phyloP scores from a whole-genome alignment of 352 stramenopile genomes.

The Phytophthora hybrid region DNA sequence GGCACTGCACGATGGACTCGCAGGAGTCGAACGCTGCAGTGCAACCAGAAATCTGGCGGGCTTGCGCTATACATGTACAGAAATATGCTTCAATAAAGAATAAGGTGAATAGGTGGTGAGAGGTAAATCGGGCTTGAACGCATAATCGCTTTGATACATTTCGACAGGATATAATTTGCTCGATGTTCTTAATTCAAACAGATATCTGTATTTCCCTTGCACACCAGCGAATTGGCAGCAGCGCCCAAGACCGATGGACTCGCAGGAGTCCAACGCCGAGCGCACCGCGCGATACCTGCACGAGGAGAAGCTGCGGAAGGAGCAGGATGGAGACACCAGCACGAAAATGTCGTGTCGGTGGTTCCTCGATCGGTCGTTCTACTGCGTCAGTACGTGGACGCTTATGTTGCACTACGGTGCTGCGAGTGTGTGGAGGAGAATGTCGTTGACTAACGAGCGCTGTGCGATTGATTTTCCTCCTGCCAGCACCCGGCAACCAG shows the following conservation, averaged over 20 bases:
- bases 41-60: too few relatives aligned
- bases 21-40: too few relatives aligned
- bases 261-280: slow-evolving; percentile 51
- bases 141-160: too few relatives aligned
- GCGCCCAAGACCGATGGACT: too few relatives aligned
- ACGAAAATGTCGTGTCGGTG: slow-evolving; percentile 78
- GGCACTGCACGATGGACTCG: slow-evolving; percentile 14
- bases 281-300: slow-evolving; percentile 74
- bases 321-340: slow-evolving; percentile 39
- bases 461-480: background rate
- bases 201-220: too few relatives aligned
- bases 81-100: too few relatives aligned
- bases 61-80: too few relatives aligned
- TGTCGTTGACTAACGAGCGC: slow-evolving; percentile 3
- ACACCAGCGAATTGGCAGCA: too few relatives aligned
- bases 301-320: slow-evolving; percentile 43
- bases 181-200: too few relatives aligned
- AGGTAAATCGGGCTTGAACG: too few relatives aligned
- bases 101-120: too few relatives aligned
- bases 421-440: slow-evolving; percentile 33
- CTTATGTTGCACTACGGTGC: background rate
- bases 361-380: slow-evolving; percentile 85
- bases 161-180: too few relatives aligned
- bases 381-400: slow-evolving; percentile 77
- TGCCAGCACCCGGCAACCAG: slow-evolving; percentile 75